Percentiles rank a stretch among this genome's conserved stretches.
Evolutionary conservation across 495 filamentous ascomycete species (phyloP).

Genomic region (Pyrenopolyporus hunteri): DNA sequence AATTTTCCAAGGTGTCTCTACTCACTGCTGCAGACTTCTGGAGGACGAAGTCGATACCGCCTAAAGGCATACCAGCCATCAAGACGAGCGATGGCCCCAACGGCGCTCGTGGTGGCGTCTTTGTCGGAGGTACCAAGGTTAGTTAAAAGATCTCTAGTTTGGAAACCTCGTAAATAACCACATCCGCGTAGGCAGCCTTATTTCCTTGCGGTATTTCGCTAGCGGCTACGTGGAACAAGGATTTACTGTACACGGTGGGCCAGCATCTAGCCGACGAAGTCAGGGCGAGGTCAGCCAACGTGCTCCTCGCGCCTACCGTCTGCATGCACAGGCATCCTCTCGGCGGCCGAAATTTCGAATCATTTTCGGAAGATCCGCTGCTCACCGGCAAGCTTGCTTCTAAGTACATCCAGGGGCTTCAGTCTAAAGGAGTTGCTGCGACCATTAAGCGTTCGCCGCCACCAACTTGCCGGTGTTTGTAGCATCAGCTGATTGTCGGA

Average conservation of each 20-base stretch:
- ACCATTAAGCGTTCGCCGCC: constrained; percentile 71
- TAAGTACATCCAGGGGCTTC: constrained; percentile 73
- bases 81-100: constrained; percentile 82
- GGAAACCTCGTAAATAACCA: constrained; percentile 22
- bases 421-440: constrained; percentile 75
- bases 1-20: constrained; percentile 58
- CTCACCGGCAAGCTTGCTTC: constrained; percentile 78
- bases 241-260: constrained; percentile 71
- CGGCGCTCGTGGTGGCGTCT: constrained; percentile 74
- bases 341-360: constrained; percentile 85
- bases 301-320: constrained; percentile 80
- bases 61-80: constrained; percentile 71
- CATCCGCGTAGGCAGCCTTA: constrained; percentile 65
- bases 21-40: constrained; percentile 76
- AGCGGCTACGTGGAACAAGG: constrained; percentile 78
- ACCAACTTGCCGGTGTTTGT: neutral
- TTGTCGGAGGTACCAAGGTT: constrained; percentile 67
- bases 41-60: constrained; percentile 72
- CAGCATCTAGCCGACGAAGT: constrained; percentile 73
- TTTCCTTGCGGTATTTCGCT: constrained; percentile 79
- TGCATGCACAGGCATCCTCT: constrained; percentile 83
- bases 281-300: constrained; percentile 72
- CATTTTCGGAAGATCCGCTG: constrained; percentile 83
- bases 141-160: constrained; percentile 16
- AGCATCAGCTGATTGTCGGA: constrained; percentile 35